These are phyloP conservation scores for Asterochloris erici DNA, from an alignment of 139 green algal genomes.

Conservation along the genomic window DNA sequence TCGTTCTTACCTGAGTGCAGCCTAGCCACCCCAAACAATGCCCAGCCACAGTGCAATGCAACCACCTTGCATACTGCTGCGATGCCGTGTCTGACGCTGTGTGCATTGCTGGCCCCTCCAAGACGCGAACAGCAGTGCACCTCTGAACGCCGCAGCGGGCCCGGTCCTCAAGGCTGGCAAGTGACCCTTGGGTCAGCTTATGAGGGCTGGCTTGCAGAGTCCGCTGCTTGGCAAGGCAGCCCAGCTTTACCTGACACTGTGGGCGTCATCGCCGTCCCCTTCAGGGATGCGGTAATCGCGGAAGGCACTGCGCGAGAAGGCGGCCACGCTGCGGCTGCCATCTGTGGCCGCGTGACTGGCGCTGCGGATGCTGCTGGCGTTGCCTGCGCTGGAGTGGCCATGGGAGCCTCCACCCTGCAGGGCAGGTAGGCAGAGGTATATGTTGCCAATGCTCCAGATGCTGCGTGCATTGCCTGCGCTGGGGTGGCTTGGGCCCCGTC, in stretches of 20 bases:
- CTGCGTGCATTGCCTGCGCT: constrained; percentile 1
- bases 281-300: no score
- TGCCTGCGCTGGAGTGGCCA: background rate
- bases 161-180: no score
- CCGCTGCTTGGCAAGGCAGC: no score
- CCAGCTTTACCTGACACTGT: no score
- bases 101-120: constrained; percentile 9
- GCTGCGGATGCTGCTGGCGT: constrained; percentile 5
- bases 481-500: background rate
- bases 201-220: no score
- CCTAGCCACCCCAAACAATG: background rate
- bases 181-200: no score
- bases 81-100: background rate
- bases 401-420: constrained; percentile 2
- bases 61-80: background rate
- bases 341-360: constrained; percentile 19
- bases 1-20: background rate
- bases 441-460: background rate
- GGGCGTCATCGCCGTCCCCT: no score
- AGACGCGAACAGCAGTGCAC: constrained; percentile 5
- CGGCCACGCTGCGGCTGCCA: constrained; percentile 11
- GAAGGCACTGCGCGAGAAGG: background rate
- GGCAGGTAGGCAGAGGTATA: no score
- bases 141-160: no score
- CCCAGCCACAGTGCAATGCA: background rate